Percentiles rank a stretch among this genome's conserved stretches.
These are phyloP conservation scores for Arabidopsis hybrid DNA, from an alignment of 441 rosid species.

Conservation along the genomic window DNA sequence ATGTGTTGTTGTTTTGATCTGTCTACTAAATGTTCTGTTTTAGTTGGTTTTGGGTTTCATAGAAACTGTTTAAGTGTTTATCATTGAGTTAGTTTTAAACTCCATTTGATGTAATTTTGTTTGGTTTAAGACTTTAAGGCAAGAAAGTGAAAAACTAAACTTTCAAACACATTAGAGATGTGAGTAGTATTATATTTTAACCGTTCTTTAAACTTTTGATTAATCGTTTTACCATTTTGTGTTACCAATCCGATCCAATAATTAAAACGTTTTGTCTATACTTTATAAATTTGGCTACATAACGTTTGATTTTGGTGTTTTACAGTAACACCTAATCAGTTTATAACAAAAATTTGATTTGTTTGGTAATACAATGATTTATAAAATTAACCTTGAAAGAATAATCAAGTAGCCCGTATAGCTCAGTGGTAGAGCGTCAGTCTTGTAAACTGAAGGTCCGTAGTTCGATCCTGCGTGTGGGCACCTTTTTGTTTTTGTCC, in stretches of 20 bases:
- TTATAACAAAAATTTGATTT: too few relatives aligned
- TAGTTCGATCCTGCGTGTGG: conserved; percentile 99
- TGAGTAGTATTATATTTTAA: background rate
- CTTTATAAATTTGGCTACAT: too few relatives aligned
- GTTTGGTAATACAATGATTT: too few relatives aligned
- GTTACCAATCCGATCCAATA: too few relatives aligned
- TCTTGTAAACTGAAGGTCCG: conserved; percentile 98
- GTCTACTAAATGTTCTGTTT: background rate
- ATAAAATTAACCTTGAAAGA: too few relatives aligned
- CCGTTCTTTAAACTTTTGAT: too few relatives aligned
- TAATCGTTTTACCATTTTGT: too few relatives aligned
- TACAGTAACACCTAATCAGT: too few relatives aligned
- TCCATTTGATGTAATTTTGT: background rate
- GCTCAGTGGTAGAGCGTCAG: conserved; percentile 99
- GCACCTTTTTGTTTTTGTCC: conserved; percentile 43
- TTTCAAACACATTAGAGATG: background rate
- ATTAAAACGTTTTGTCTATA: too few relatives aligned
- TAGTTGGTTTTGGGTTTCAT: background rate
- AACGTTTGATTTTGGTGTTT: background rate
- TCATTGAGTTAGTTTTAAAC: too few relatives aligned
- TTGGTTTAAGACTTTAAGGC: background rate
- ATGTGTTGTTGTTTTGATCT: conserved; percentile 15
- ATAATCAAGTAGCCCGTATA: conserved; percentile 57
- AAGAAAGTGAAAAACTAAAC: too few relatives aligned
- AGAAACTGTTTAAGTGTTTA: background rate